Evolutionary conservation across 2,329 filamentous ascomycete genomes (phyloP), one percentile per base, ranked within the genome.

Genomic region (Epichloe elymi): DNA sequence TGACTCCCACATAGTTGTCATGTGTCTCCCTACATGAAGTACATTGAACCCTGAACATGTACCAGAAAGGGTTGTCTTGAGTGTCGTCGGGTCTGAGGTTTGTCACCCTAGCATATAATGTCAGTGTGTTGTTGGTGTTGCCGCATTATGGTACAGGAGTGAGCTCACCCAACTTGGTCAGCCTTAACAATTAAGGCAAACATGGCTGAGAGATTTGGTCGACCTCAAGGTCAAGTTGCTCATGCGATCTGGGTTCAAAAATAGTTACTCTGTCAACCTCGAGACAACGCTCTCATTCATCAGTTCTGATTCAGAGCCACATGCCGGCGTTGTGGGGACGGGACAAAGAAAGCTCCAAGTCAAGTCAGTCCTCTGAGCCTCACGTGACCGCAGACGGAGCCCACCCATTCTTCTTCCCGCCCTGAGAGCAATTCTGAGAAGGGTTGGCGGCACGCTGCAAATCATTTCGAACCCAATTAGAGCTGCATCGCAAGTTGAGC

Each of bases 21-120:
- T 98, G 90, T 2, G 78, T 83, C 68, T 98, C 93, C 54, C 89
- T 83, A 69, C 93, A 98, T 50, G 90, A 95, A n/a, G 88, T 96
- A 71, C 93, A 98, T 74, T 96, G 88, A 37, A 98, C 91, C 65
- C 86, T 93, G 79, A 98, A 97, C 48, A 88, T 96, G 72, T 95
- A 98, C 78, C 85, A 95, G 73, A 96, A 98, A 4, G 89, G 88
- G 53, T 78, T 79, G 17, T 87, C 86, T 59, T 83, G 73, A 6
- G 83, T 88, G 67, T 98, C 93, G 58, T 83, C 75, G 7, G 93
- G 93, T 51, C 83, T 83, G 58, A 98, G 81, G 62, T 93, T 86
- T 54, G 89, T 96, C 54, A 98, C 89, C 44, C 93, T 97, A 35
- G 39, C 14, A 14, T 26, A 4, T 26, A 4, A 37, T 4, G 40